Conservation (phyloP, 441 rosid species). For the Erodium trifolium region DNA sequence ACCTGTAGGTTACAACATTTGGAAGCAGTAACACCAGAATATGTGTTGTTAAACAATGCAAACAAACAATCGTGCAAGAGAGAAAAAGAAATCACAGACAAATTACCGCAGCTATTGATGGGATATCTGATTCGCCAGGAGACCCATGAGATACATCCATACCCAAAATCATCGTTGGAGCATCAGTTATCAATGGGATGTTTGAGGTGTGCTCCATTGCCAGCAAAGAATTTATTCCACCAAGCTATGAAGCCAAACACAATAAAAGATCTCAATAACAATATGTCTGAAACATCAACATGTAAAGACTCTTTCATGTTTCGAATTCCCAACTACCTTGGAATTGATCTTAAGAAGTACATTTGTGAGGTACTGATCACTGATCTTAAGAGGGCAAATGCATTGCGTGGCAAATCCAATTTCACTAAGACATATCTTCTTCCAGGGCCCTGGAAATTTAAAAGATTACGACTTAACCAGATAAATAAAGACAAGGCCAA, state of each 20-base stretch:
- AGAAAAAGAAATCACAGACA: slow-evolving; percentile 8
- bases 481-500: neutral
- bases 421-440: slow-evolving; percentile 60
- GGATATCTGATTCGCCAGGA: slow-evolving; percentile 66
- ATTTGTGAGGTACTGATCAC: slow-evolving; percentile 80
- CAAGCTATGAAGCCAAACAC: slow-evolving; percentile 47
- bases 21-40: slow-evolving; percentile 10
- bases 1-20: slow-evolving; percentile 40
- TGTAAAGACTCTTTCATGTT: slow-evolving; percentile 8
- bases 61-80: neutral
- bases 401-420: slow-evolving; percentile 80
- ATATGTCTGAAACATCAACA: slow-evolving; percentile 13
- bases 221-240: slow-evolving; percentile 87
- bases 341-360: slow-evolving; percentile 81
- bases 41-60: neutral
- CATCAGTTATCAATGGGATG: slow-evolving; percentile 48
- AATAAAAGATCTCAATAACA: neutral
- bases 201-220: slow-evolving; percentile 43
- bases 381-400: slow-evolving; percentile 63
- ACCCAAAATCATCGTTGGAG: slow-evolving; percentile 88
- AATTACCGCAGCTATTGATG: slow-evolving; percentile 82
- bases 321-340: slow-evolving; percentile 46
- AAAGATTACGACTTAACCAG: slow-evolving; percentile 18
- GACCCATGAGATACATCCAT: slow-evolving; percentile 98
- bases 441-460: slow-evolving; percentile 74